Percentiles rank a stretch among this genome's conserved stretches.
These are phyloP conservation scores for Blastobotrys parvus DNA, from an alignment of 805 yeast genomes.

Conservation along the genomic window DNA sequence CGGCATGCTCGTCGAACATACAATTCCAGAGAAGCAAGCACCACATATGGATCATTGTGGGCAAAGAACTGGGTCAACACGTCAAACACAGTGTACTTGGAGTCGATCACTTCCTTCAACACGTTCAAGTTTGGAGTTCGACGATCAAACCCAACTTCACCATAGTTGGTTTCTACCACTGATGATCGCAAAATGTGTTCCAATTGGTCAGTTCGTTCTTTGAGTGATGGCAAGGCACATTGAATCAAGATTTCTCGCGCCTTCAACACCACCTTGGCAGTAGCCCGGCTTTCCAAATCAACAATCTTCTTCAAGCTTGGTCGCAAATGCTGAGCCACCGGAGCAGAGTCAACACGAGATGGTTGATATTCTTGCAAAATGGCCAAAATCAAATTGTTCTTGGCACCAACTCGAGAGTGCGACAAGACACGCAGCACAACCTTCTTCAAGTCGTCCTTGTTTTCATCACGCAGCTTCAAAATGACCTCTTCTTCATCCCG, in stretches of 20 bases:
- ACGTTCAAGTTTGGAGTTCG: constrained; percentile 73
- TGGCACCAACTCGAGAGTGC: constrained; percentile 88
- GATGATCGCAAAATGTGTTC: constrained; percentile 91
- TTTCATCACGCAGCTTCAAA: constrained; percentile 77
- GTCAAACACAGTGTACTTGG: constrained; percentile 93
- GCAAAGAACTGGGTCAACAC: constrained; percentile 87
- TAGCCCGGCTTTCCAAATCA: constrained; percentile 79
- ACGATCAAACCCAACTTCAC: constrained; percentile 69
- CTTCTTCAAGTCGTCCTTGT: constrained; percentile 62
- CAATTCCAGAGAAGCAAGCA: constrained; percentile 94
- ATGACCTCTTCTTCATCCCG: constrained; percentile 81
- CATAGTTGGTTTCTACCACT: constrained; percentile 83
- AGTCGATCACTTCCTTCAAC: constrained; percentile 87
- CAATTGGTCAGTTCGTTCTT: constrained; percentile 94
- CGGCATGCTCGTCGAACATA: constrained; percentile 95
- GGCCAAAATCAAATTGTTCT: constrained; percentile 82
- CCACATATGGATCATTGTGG: constrained; percentile 77
- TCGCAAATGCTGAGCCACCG: constrained; percentile 59
- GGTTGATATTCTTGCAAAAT: constrained; percentile 78
- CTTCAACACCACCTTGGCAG: constrained; percentile 89
- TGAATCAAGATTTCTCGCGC: constrained; percentile 95
- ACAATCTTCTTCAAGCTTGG: constrained; percentile 70
- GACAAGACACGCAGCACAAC: constrained; percentile 74
- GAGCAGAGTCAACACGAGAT: constrained; percentile 61
- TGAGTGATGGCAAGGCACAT: constrained; percentile 91